Evolutionary conservation across 306 rosid species (phyloP).

Genomic region (Pyrus pyrifolia): DNA sequence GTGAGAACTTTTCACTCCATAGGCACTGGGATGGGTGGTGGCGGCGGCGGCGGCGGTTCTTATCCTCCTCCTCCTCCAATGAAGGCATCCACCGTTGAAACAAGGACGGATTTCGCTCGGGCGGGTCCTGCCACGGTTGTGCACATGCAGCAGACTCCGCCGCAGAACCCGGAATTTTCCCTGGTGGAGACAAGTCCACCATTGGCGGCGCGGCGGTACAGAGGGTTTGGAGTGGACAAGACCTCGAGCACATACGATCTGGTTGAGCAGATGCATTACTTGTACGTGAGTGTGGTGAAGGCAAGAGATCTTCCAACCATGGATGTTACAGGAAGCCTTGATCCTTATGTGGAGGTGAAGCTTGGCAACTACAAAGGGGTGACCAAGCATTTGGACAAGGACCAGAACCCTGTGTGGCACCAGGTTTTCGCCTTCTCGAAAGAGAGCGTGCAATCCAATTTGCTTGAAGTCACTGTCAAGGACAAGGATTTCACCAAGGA

Average conservation of each 20-base stretch:
- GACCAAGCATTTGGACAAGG: slow-evolving; percentile 75
- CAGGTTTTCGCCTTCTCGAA: slow-evolving; percentile 84
- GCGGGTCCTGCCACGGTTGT: slow-evolving; percentile 53
- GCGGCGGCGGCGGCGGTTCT: slow-evolving; percentile 5
- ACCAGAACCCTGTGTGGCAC: slow-evolving; percentile 80
- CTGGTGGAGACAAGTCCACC: slow-evolving; percentile 84
- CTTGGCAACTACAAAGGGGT: slow-evolving; percentile 84
- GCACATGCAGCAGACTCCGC: slow-evolving; percentile 64
- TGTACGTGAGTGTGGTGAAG: slow-evolving; percentile 85
- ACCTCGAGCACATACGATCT: slow-evolving; percentile 81
- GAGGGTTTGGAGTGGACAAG: slow-evolving; percentile 52
- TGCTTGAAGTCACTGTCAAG: slow-evolving; percentile 69
- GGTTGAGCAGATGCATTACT: slow-evolving; percentile 84
- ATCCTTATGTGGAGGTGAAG: slow-evolving; percentile 89
- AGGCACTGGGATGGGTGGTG: slow-evolving; percentile 30
- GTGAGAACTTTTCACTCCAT: slow-evolving; percentile 74
- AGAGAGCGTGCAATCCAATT: slow-evolving; percentile 65
- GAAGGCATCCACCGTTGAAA: slow-evolving; percentile 11
- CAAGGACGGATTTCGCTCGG: slow-evolving; percentile 57
- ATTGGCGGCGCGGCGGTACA: slow-evolving; percentile 61
- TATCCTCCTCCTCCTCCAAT: slow-evolving; percentile 24
- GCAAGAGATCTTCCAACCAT: slow-evolving; percentile 83
- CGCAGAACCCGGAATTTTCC: slow-evolving; percentile 63
- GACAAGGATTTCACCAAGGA: slow-evolving; percentile 84
- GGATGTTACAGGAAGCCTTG: slow-evolving; percentile 90